Evolutionary conservation across 1,284 basidiomycete genomes (phyloP).

Genomic region (Cystobasidium sp.): DNA sequence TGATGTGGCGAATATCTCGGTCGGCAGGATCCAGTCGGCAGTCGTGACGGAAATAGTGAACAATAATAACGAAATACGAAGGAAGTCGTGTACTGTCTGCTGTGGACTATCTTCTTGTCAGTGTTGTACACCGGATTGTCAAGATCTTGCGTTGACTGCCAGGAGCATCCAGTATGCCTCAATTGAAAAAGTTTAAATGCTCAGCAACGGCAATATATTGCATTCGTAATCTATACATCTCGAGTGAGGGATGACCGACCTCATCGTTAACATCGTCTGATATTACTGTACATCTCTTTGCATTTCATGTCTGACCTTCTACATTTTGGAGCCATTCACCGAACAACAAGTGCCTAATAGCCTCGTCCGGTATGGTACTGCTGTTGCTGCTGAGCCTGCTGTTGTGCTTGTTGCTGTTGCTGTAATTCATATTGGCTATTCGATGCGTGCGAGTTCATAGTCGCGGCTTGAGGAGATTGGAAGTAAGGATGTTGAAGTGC

Average conservation of each 20-base stretch:
- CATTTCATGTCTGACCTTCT: background rate
- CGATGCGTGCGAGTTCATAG: slow-evolving; percentile 3
- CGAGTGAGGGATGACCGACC: background rate
- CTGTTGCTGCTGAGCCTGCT: slow-evolving; percentile 31
- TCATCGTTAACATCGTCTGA: background rate
- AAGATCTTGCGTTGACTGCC: background rate
- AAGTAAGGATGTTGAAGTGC: slow-evolving; percentile 72
- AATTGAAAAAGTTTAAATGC: background rate
- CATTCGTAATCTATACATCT: background rate
- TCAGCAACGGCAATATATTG: slow-evolving; percentile 8
- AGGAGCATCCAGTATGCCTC: background rate
- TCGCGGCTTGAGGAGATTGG: slow-evolving; percentile 10
- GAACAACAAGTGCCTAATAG: background rate
- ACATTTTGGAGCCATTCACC: too few species aligned
- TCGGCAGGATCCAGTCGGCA: background rate
- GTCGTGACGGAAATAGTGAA: background rate
- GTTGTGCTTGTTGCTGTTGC: slow-evolving; percentile 37
- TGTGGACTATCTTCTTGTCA: too few species aligned
- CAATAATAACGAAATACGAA: background rate
- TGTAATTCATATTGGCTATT: slow-evolving; percentile 30
- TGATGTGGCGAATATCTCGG: background rate
- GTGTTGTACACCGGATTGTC: background rate
- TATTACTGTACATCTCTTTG: background rate
- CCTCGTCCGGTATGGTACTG: slow-evolving; percentile 21
- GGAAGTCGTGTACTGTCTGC: background rate